These are phyloP conservation scores for Avena insularis DNA, from an alignment of 176 grass and related monocot genomes.

Conservation along the genomic window DNA sequence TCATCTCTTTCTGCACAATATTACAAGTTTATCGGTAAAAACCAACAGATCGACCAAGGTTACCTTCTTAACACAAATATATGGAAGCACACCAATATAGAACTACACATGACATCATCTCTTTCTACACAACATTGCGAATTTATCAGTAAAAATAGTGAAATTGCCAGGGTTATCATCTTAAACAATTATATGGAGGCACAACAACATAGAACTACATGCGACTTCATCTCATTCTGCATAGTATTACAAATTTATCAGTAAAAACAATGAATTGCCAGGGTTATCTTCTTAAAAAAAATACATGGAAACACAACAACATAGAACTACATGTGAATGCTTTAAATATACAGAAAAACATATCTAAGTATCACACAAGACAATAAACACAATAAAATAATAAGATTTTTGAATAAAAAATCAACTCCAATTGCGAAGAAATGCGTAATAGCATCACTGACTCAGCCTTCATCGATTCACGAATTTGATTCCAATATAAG, in stretches of 20 bases:
- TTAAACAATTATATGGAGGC: not conserved
- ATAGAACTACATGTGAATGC: not conserved
- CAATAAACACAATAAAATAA: too few relatives aligned
- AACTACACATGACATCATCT: not conserved
- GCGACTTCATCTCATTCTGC: conserved; percentile 33
- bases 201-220: not conserved
- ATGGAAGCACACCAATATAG: not conserved
- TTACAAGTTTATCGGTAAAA: not conserved
- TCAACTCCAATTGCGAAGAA: not conserved
- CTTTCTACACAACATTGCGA: too few relatives aligned
- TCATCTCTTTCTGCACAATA: conserved; percentile 42
- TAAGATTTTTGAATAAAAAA: not conserved
- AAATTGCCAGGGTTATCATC: not conserved
- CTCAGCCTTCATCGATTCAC: not conserved
- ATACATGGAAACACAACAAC: not conserved
- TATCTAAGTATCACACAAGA: not conserved
- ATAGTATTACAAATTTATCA: not conserved
- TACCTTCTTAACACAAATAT: not conserved
- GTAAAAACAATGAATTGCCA: not conserved
- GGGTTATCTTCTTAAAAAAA: not conserved
- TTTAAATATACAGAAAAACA: not conserved
- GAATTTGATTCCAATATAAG: not conserved
- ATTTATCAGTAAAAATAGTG: too few relatives aligned
- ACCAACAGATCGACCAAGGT: not conserved
- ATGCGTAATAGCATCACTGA: not conserved